Evolutionary conservation across 225 moss, liverwort and hornwort species (phyloP).

Genomic region (Ulota crispa): DNA sequence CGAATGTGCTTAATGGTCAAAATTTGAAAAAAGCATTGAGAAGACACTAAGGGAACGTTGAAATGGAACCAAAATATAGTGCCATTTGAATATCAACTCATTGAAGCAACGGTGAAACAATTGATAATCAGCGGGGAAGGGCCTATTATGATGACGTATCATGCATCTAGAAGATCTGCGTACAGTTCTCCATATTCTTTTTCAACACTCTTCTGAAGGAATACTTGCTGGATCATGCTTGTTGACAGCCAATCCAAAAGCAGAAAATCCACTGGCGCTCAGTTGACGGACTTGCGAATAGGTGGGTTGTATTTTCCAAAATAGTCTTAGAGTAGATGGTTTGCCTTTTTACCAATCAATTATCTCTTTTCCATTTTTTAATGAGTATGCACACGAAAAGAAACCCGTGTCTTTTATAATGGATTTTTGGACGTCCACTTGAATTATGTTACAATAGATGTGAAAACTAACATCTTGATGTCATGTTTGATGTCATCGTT

Average conservation of each 20-base stretch:
- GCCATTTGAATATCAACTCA: not conserved
- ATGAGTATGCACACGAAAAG: too few relatives aligned
- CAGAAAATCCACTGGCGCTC: constrained; percentile 99
- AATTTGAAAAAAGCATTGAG: not conserved
- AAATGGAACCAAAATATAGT: not conserved
- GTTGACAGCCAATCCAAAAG: constrained; percentile 77
- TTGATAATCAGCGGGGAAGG: not conserved
- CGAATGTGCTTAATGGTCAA: not conserved
- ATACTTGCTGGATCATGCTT: constrained; percentile 19
- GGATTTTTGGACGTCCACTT: too few relatives aligned
- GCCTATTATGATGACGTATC: not conserved
- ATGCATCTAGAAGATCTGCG: not conserved
- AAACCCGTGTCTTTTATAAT: too few relatives aligned
- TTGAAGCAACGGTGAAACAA: not conserved
- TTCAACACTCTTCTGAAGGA: constrained; percentile 17
- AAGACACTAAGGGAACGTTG: not conserved
- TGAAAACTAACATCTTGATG: too few relatives aligned
- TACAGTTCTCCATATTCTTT: not conserved
- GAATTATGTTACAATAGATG: too few relatives aligned
- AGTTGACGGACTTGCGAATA: constrained; percentile 90
- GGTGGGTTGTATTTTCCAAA: constrained; percentile 35
- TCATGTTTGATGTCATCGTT: too few relatives aligned
- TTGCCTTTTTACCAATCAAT: not conserved
- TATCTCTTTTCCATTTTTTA: not conserved
- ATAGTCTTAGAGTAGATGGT: not conserved